Percentiles rank a stretch among this genome's conserved stretches.
These are phyloP conservation scores for Hericium coralloides DNA, from an alignment of 768 basidiomycete species.

Conservation along the genomic window DNA sequence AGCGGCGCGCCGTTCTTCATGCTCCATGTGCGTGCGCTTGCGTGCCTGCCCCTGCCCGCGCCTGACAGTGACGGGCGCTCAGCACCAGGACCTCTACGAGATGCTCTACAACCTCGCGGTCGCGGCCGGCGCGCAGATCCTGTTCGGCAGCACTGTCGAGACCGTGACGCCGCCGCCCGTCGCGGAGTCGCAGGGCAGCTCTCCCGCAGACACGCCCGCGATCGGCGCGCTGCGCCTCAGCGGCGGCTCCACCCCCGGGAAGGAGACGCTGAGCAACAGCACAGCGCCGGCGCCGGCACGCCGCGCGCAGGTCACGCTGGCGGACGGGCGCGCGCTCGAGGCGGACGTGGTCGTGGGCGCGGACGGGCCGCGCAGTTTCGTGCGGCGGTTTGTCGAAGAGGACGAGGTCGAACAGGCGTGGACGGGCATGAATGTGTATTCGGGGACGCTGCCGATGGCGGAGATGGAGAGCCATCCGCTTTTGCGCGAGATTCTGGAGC, in stretches of 20 bases:
- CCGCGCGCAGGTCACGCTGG: constrained; percentile 7
- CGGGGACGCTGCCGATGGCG: constrained; percentile 2
- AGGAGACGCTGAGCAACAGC: too few species aligned
- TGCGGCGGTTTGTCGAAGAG: constrained; percentile 5
- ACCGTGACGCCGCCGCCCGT: background rate
- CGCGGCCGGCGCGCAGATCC: constrained; percentile 8
- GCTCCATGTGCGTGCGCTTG: constrained; percentile 9
- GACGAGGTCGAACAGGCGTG: background rate
- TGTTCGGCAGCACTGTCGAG: constrained; percentile 5
- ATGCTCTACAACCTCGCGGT: constrained; percentile 7
- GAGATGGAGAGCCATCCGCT: constrained; percentile 7
- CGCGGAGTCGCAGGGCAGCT: background rate
- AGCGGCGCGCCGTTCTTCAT: constrained; percentile 9
- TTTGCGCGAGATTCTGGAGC: background rate
- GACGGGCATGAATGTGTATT: constrained; percentile 5
- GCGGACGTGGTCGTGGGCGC: constrained; percentile 15
- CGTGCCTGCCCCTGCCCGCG: background rate
- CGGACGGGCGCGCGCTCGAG: constrained; percentile 8
- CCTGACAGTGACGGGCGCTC: background rate
- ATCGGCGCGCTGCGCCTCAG: background rate
- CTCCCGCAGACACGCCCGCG: background rate
- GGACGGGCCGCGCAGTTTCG: constrained; percentile 11
- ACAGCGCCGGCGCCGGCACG: background rate
- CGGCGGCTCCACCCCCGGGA: background rate
- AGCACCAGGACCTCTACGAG: constrained; percentile 9